Evolutionary conservation across 208 protist genomes (phyloP).

Genomic region (Balamuthia mandrillaris): DNA sequence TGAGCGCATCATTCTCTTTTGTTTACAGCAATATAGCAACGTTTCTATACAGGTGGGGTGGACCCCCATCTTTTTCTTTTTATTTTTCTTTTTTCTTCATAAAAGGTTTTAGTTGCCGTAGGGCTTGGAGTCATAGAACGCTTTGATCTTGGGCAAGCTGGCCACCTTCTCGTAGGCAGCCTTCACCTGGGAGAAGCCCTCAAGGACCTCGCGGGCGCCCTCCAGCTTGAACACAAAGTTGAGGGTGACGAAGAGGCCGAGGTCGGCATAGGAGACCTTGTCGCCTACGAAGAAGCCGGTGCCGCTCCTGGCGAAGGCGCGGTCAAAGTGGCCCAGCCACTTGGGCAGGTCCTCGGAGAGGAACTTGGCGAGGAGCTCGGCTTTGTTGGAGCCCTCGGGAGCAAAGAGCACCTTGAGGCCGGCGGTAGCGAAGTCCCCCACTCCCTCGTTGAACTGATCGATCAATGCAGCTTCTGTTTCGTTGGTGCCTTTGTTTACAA

Average conservation of each 20-base stretch:
- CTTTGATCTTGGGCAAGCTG: not conserved
- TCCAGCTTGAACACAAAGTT: not conserved
- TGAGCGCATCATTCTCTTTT: too few species aligned
- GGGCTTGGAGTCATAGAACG: too few species aligned
- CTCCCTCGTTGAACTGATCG: not conserved
- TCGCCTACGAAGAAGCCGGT: conserved; percentile 1
- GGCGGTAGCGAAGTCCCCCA: not conserved
- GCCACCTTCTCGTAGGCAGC: not conserved
- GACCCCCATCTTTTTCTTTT: too few species aligned
- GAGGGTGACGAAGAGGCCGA: not conserved
- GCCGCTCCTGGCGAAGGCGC: conserved; percentile 1
- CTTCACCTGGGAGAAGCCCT: not conserved
- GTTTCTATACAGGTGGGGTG: too few species aligned
- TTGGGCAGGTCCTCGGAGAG: not conserved
- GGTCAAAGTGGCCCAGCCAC: not conserved
- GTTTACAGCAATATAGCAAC: too few species aligned
- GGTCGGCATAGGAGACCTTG: conserved; percentile 3
- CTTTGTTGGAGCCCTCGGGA: not conserved
- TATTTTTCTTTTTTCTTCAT: too few species aligned
- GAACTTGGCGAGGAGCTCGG: not conserved
- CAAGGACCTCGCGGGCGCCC: not conserved
- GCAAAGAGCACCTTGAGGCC: not conserved
- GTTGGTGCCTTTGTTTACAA: too few species aligned
- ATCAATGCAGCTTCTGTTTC: not conserved
- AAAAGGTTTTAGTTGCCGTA: too few species aligned